phyloP scores from a whole-genome alignment of 73 alveolate genomes.

The Paramecium caudatum region DNA sequence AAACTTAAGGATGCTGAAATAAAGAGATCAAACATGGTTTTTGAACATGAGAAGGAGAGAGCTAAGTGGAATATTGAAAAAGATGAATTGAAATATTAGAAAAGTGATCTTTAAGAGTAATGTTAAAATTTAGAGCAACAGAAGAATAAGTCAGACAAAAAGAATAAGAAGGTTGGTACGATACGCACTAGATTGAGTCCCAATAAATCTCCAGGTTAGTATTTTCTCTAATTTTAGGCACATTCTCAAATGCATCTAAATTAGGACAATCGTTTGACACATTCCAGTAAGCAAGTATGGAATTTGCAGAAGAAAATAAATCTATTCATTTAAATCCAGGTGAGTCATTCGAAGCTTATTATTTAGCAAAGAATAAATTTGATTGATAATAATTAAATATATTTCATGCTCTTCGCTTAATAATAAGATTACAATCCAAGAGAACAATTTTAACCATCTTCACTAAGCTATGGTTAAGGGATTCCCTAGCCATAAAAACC shows the following conservation, averaged over 20 bases:
- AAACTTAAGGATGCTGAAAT: slow-evolving; percentile 87
- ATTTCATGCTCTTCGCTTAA: slow-evolving; percentile 50
- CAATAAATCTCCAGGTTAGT: slow-evolving; percentile 63
- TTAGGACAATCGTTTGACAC: slow-evolving; percentile 55
- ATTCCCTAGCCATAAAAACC: slow-evolving; percentile 33
- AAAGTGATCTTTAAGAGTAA: slow-evolving; percentile 88
- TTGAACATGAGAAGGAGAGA: slow-evolving; percentile 95
- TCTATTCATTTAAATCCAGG: slow-evolving; percentile 67
- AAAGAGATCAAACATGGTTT: slow-evolving; percentile 84
- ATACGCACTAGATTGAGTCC: slow-evolving; percentile 57
- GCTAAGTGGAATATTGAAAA: slow-evolving; percentile 96
- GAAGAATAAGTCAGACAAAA: slow-evolving; percentile 86
- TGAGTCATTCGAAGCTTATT: slow-evolving; percentile 67
- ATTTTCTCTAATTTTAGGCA: not conserved
- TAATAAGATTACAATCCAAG: slow-evolving; percentile 45
- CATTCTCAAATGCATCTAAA: slow-evolving; percentile 56
- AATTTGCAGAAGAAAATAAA: slow-evolving; percentile 39
- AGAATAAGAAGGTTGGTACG: slow-evolving; percentile 68
- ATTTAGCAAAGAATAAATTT: slow-evolving; percentile 26
- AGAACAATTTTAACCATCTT: slow-evolving; percentile 19
- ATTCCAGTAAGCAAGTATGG: slow-evolving; percentile 50
- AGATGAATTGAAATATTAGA: slow-evolving; percentile 84
- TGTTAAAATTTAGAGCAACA: slow-evolving; percentile 81
- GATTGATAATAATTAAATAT: slow-evolving; percentile 43
- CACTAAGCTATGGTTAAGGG: slow-evolving; percentile 43